Base-by-base conservation (phyloP, 2,329 filamentous ascomycete genomes). In the Verticillium isaacii region DNA sequence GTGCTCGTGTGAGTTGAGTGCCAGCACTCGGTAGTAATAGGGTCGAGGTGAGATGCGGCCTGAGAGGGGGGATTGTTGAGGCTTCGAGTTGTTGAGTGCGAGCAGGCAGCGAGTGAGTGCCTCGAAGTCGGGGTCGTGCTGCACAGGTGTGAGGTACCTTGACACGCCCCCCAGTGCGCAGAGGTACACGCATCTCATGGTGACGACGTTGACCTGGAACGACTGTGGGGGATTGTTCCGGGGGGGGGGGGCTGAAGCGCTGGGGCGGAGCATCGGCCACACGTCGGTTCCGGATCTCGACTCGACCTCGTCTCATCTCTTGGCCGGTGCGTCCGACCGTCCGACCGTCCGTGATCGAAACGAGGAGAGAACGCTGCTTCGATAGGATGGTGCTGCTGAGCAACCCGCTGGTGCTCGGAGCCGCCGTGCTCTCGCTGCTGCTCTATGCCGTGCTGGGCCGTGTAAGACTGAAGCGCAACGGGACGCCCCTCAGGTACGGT, bases 401-500 rank as follows among this genome's bases (percentile, higher is more conserved):
- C 45, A 50, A 50, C 19, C 45, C 19, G n/a, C 19, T 25, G 45
- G 45, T 50, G 45, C 45, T 50, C 19, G 45, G 45, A 11, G 45
- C 45, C 17, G 45, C 19, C 4, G 45, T 12, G 45, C 45, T 50
- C 5, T 50, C 19, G 7, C 19, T 50, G 45, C n/a, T 50, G 45
- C n/a, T 50, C 45, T 50, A 23, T 4, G 45, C 45, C n/a, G 45
- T 50, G 45, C 11, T 50, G 8, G 19, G 45, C 8, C n/a, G 45
- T 19, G 45, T 50, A 12, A 50, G 23, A 32, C 36, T 58, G 36
- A 63, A 58, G 57, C 67, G 73, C 32, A 66, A 77, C 57, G 74
- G 75, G 0, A 56, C 68, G 19, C 68, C 69, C 3, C 61, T 77
- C n/a, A 73, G 68, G 74, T 75, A 64, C 37, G 32, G 5, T 45